Evolutionary conservation across 495 filamentous ascomycete genomes (phyloP), one percentile per base, ranked within the genome.

Genomic region (Penicillium daleae): DNA sequence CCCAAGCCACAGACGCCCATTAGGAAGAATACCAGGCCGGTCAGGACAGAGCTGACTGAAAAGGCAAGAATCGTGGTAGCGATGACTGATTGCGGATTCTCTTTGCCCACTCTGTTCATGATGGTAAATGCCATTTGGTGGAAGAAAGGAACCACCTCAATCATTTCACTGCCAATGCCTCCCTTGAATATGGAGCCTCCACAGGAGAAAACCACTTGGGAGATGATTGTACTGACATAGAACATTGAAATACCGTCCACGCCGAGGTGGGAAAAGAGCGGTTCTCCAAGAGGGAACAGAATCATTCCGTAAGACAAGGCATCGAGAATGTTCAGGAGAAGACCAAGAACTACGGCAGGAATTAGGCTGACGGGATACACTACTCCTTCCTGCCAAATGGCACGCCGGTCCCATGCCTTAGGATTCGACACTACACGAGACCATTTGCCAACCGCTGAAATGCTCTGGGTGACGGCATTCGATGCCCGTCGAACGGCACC

Each of bases 261-360:
- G 4, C 93, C 95, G 26, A 97, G 84, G 52, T 87, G 80, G 29
- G 87, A 82, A 70, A 99, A 99, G 19, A 96, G 85, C 1, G 89
- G 85, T 66, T 90, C 88, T 21, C 92, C 92, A 26, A 98, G 82
- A 6, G 95, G 95, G 64, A 99, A 99, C 19, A 99, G 76, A 65
- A 99, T 98, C 89, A 97, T 94, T 57, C 92, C 95, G 71, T 99
- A 99, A 13, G 94, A 97, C 40, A 99, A 73, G 26, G 92, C 95
- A 78, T 99, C 95, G 27, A 99, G 80, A 44, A 99, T 88, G 67
- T 97, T 99, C 19, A 99, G 82, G 6, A 99, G 80, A 19, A 97
- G 80, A 0, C 95, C 95, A 3, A 99, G 85, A 60, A 96, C 79
- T 4, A 98, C 93, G 6, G 94, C 89, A 2, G 96, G 95, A 13